Conservation (phyloP, 2,329 filamentous ascomycete genomes). For the Plectosphaerella sp. region DNA sequence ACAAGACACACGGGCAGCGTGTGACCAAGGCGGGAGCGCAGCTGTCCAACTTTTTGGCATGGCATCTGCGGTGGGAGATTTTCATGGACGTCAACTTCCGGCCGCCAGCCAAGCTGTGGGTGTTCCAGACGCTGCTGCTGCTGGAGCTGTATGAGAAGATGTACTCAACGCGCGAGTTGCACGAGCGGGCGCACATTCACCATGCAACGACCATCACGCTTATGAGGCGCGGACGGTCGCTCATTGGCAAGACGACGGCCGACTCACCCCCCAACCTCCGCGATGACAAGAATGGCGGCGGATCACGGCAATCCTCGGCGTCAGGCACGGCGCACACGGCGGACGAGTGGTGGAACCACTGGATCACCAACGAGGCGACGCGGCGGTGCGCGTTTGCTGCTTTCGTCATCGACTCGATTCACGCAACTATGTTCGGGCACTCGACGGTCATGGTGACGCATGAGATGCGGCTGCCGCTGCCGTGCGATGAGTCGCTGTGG, state of each 20-base stretch:
- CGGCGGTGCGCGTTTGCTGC: constrained; percentile 87
- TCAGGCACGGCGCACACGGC: constrained; percentile 62
- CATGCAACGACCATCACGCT: constrained; percentile 92
- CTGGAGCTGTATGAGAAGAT: constrained; percentile 97
- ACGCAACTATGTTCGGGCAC: constrained; percentile 97
- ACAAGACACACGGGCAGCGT: constrained; percentile 72
- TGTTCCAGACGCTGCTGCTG: constrained; percentile 86
- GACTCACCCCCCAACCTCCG: constrained; percentile 77
- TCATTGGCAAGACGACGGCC: constrained; percentile 79
- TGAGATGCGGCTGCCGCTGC: constrained; percentile 85
- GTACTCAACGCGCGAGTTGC: constrained; percentile 86
- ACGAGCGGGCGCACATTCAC: constrained; percentile 94
- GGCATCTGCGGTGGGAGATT: constrained; percentile 92
- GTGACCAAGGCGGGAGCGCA: constrained; percentile 74
- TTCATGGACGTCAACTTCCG: constrained; percentile 89
- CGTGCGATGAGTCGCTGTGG: constrained; percentile 92
- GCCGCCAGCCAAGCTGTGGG: constrained; percentile 90
- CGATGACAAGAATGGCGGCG: constrained; percentile 47
- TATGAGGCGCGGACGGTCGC: constrained; percentile 87
- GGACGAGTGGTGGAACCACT: constrained; percentile 92
- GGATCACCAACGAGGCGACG: constrained; percentile 93
- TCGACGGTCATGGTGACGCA: constrained; percentile 96
- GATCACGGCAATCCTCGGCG: constrained; percentile 57
- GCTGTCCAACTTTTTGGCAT: constrained; percentile 84
- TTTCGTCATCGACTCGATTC: constrained; percentile 91